These are phyloP conservation scores for Candida boidinii DNA, from an alignment of 805 yeast species.

Conservation along the genomic window DNA sequence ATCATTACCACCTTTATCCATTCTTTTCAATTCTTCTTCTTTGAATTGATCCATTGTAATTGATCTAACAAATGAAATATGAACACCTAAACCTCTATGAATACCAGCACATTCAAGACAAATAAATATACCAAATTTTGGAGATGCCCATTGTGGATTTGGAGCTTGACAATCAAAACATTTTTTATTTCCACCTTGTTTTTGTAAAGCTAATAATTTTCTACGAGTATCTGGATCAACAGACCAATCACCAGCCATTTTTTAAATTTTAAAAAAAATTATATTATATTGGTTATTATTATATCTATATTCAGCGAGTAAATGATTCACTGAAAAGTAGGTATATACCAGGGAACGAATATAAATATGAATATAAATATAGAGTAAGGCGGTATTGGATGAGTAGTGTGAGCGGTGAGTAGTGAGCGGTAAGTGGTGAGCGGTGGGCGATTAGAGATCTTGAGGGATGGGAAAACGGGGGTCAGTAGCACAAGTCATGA, in stretches of 20 bases:
- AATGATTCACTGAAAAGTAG: too few species aligned
- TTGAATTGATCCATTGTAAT: constrained; percentile 99
- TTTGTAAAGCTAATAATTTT: constrained; percentile 67
- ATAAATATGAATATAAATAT: too few species aligned
- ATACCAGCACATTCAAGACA: constrained; percentile 97
- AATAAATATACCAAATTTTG: constrained; percentile 94
- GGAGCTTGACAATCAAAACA: constrained; percentile 95
- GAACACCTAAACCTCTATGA: constrained; percentile 94
- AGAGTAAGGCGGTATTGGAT: too few species aligned
- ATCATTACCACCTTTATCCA: constrained; percentile 93
- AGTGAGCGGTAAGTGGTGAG: too few species aligned
- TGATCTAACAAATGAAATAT: constrained; percentile 90
- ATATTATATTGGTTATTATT: too few species aligned
- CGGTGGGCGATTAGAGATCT: too few species aligned
- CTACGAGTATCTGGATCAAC: constrained; percentile 92
- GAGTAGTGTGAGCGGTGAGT: too few species aligned
- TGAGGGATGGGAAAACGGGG: too few species aligned
- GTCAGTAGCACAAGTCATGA: too few species aligned
- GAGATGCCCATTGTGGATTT: constrained; percentile 99
- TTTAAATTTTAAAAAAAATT: not conserved
- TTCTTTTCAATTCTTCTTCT: constrained; percentile 77
- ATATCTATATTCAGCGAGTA: too few species aligned
- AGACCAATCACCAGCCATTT: constrained; percentile 1
- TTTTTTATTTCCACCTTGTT: constrained; percentile 71
- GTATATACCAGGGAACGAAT: too few species aligned